These are phyloP conservation scores for Ceriops zippeliana DNA, from an alignment of 345 rosid species.

Conservation along the genomic window DNA sequence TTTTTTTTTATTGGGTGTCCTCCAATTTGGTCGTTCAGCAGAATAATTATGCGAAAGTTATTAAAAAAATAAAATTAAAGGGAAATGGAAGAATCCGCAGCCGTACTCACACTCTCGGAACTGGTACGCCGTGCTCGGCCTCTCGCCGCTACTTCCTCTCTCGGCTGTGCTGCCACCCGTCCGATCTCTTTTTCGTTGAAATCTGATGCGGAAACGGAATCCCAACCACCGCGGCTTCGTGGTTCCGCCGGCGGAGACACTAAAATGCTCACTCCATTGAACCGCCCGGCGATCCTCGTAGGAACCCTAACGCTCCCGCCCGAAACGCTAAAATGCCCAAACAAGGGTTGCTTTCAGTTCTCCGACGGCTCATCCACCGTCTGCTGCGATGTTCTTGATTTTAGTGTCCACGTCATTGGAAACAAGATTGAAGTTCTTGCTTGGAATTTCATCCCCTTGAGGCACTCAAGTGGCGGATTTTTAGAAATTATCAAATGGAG, in stretches of 20 bases:
- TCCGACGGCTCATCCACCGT: conserved; percentile 48
- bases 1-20: too few species aligned
- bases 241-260: conserved; percentile 7
- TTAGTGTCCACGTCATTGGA: conserved; percentile 39
- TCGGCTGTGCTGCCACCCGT: conserved; percentile 22
- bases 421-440: conserved; percentile 46
- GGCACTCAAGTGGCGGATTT: conserved; percentile 47
- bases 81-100: conserved; percentile 31
- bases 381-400: conserved; percentile 69
- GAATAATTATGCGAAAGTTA: too few species aligned
- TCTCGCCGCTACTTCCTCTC: conserved; percentile 53
- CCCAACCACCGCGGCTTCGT: conserved; percentile 2
- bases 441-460: conserved; percentile 73
- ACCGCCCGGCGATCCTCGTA: conserved; percentile 40
- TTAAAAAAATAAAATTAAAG: neutral
- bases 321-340: conserved; percentile 46
- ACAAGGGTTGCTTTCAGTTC: conserved; percentile 60
- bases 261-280: conserved; percentile 43
- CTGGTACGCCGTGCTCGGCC: conserved; percentile 42
- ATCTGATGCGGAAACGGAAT: conserved; percentile 11
- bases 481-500: conserved; percentile 79
- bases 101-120: conserved; percentile 43
- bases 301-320: conserved; percentile 63
- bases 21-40: too few species aligned
- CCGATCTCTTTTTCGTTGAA: conserved; percentile 11